These are phyloP conservation scores for Pseudotsuga menziesii DNA, from an alignment of 75 land plant genomes.

Conservation along the genomic window DNA sequence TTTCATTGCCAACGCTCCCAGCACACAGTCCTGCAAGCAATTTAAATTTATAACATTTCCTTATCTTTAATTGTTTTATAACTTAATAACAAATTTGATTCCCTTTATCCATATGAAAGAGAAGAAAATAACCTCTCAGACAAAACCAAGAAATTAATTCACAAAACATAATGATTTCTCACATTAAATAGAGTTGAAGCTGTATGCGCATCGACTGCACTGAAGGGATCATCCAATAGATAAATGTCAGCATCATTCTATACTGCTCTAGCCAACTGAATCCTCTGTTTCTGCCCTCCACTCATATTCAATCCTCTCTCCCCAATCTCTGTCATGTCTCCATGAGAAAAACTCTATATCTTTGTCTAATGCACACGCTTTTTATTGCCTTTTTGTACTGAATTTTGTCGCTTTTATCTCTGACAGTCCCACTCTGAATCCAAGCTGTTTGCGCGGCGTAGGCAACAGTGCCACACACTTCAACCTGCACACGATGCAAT, in stretches of 20 bases:
- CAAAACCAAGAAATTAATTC: neutral
- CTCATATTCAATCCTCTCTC: constrained; percentile 84
- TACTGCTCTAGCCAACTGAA: constrained; percentile 82
- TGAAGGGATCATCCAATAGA: constrained; percentile 83
- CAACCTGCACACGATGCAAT: constrained; percentile 27
- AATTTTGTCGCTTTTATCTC: constrained; percentile 55
- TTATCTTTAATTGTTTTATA: too few relatives aligned
- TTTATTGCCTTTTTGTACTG: constrained; percentile 48
- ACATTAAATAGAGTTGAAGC: constrained; percentile 66
- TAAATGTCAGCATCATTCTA: constrained; percentile 75
- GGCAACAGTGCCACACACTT: constrained; percentile 60
- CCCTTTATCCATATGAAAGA: constrained; percentile 18
- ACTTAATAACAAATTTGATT: too few relatives aligned
- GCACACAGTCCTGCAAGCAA: constrained; percentile 68
- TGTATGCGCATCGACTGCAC: constrained; percentile 91
- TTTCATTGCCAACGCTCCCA: constrained; percentile 49
- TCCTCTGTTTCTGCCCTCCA: constrained; percentile 86
- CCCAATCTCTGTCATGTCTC: constrained; percentile 81
- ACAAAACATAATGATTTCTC: constrained; percentile 6
- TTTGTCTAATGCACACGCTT: constrained; percentile 67
- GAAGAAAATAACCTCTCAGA: too few relatives aligned
- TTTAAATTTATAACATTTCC: neutral
- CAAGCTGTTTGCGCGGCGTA: constrained; percentile 81
- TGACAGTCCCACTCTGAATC: constrained; percentile 81
- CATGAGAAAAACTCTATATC: constrained; percentile 56